Evolutionary conservation across 257 asterid species (phyloP).

Genomic region (Nicotiana otophora): DNA sequence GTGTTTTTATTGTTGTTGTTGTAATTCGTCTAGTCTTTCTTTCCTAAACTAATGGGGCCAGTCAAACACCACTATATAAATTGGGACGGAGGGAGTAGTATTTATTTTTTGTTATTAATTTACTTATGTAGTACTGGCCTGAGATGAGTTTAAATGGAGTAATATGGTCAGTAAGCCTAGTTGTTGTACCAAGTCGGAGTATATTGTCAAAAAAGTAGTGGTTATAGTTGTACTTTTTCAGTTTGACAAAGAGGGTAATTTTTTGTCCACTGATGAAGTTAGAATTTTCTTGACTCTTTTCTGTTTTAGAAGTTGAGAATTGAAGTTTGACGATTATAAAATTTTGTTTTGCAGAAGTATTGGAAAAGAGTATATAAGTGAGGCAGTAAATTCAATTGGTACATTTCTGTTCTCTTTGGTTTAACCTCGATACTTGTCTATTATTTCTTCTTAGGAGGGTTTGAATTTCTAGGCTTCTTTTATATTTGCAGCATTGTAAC

Average conservation of each 20-base stretch:
- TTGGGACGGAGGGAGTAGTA: no score
- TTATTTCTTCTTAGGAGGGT: not conserved
- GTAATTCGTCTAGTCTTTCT: no score
- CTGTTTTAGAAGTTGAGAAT: not conserved
- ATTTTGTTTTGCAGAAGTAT: slow-evolving; percentile 14
- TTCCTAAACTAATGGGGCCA: no score
- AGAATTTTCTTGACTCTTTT: not conserved
- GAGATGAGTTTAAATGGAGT: no score
- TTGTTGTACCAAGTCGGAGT: no score
- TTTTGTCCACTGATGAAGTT: not conserved
- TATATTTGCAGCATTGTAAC: not conserved
- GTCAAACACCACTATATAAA: no score
- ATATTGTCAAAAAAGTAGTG: no score
- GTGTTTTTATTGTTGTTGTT: no score
- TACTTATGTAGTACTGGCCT: no score
- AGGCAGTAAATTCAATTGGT: slow-evolving; percentile 23
- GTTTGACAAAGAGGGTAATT: not conserved
- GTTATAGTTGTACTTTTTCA: no score
- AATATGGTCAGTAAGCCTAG: no score
- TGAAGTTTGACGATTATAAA: not conserved
- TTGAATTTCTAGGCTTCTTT: not conserved
- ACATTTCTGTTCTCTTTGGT: not conserved
- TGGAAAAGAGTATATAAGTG: slow-evolving; percentile 6
- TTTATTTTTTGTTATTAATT: no score
- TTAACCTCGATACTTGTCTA: not conserved